Conservation (phyloP, 371 early-diverging fungal genomes). For the Mucor velutinosus region DNA sequence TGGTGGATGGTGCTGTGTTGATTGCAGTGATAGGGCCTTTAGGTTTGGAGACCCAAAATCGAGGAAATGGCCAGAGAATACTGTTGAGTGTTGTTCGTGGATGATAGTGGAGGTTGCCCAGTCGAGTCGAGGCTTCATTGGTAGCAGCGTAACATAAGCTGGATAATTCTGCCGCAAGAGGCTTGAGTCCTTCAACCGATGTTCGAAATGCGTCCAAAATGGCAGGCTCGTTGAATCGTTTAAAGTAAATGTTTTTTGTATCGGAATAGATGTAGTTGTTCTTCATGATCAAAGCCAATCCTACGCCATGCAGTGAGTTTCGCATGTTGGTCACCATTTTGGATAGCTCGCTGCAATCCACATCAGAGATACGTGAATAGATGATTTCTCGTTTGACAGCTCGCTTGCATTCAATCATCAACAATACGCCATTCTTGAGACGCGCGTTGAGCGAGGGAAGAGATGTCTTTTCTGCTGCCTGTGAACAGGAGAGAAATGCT, state of each 20-base stretch:
- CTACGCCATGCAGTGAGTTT: constrained; percentile 36
- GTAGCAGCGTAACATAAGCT: constrained; percentile 14
- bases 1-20: neutral
- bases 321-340: constrained; percentile 31
- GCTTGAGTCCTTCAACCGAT: neutral
- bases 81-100: constrained; percentile 26
- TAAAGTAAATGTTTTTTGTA: constrained; percentile 9
- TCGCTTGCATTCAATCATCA: constrained; percentile 47
- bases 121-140: neutral
- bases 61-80: constrained; percentile 45
- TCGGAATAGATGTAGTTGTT: constrained; percentile 17
- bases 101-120: constrained; percentile 19
- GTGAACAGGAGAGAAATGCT: constrained; percentile 25
- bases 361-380: constrained; percentile 31
- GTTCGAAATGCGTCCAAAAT: constrained; percentile 17
- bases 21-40: neutral
- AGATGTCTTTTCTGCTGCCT: neutral
- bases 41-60: constrained; percentile 20
- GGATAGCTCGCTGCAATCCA: constrained; percentile 36
- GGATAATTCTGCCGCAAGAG: constrained; percentile 1
- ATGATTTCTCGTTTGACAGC: constrained; percentile 43
- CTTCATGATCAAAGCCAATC: constrained; percentile 36
- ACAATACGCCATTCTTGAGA: constrained; percentile 27
- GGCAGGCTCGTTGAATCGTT: constrained; percentile 5
- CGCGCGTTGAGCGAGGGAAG: constrained; percentile 30